Conservation (phyloP, 2,329 filamentous ascomycete genomes). For the Teratosphaeria pseudoeucalypti region DNA sequence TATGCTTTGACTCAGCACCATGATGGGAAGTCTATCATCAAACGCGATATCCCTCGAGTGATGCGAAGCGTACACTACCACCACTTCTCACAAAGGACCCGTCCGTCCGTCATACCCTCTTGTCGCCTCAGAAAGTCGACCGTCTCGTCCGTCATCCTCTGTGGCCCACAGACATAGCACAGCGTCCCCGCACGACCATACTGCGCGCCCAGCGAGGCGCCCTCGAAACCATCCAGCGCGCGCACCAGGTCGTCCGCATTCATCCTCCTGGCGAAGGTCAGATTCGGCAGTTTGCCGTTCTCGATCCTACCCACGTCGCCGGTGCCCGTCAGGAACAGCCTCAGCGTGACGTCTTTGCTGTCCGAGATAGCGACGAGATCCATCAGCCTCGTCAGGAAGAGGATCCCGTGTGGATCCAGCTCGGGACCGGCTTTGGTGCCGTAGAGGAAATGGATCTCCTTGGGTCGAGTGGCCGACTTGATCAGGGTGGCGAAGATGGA, state of each 20-base stretch:
- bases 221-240: constrained; percentile 25
- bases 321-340: constrained; percentile 22
- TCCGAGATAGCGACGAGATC: constrained; percentile 14
- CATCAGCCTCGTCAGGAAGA: constrained; percentile 39
- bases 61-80: constrained; percentile 26
- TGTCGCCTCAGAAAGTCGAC: constrained; percentile 31
- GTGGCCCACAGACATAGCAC: constrained; percentile 40
- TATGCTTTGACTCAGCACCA: neutral
- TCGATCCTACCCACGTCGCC: constrained; percentile 17
- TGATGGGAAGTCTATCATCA: neutral
- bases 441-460: constrained; percentile 53
- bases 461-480: constrained; percentile 15
- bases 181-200: constrained; percentile 29
- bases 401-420: constrained; percentile 27
- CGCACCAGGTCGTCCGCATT: constrained; percentile 26
- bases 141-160: constrained; percentile 38
- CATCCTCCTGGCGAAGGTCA: constrained; percentile 22
- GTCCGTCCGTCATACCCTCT: constrained; percentile 27
- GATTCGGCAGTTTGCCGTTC: constrained; percentile 20
- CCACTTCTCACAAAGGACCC: constrained; percentile 43
- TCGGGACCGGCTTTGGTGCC: constrained; percentile 37
- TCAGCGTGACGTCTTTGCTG: constrained; percentile 17
- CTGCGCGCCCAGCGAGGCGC: constrained; percentile 16
- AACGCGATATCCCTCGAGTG: neutral
- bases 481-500: constrained; percentile 58